Base-by-base conservation (phyloP, 2,329 filamentous ascomycete species). In the Hymenoscyphus repandus region DNA sequence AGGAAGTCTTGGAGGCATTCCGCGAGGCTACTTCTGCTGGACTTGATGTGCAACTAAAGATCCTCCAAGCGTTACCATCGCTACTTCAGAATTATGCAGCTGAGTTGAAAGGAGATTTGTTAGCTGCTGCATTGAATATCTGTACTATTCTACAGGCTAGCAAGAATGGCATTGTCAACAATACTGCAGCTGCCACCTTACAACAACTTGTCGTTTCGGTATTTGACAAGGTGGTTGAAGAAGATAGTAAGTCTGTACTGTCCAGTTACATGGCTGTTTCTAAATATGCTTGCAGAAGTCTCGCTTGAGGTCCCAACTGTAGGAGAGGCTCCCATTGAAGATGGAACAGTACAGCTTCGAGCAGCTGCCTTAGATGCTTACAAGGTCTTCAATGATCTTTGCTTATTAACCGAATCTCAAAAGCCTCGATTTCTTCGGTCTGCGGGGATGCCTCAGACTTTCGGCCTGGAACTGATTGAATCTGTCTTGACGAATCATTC, bases 121-220 rank as follows among this genome's bases (percentile, higher is more conserved):
- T 99, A 36, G 86, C 90, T 27, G 89, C 82, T 9, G 82, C 88
- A 0, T 72, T 99, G 58, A 91, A 95, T 66, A 89, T 96, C 65
- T 97, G 93, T 70, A 93, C 93, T 54, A 86, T 89, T 45, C 72
- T 99, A 44, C 91, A 97, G 69, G 86, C 83, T 50, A 93, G 88
- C 69, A 97, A 96, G 71, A 95, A 91, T 71, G 83, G 85, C 22
- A 90, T 95, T 46, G 90, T 99, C 60, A 95, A 92, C 65, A 95
- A 95, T 62, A 97, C 95, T 1, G 93, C 93, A 9, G 90, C 92
- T 22, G 93, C 93, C n/a, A 97, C 93, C 2, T 74, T 99, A 48
- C 92, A 96, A 69, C 93, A 97, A 68, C 79, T 99, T 12, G 85
- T 97, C 6, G 89, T 93, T 31, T 86, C 88, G 0, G 87, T 96